Percentiles rank a stretch among this genome's conserved stretches.
Conservation (phyloP, 2,329 filamentous ascomycete genomes). For the Diaporthe vexans region DNA sequence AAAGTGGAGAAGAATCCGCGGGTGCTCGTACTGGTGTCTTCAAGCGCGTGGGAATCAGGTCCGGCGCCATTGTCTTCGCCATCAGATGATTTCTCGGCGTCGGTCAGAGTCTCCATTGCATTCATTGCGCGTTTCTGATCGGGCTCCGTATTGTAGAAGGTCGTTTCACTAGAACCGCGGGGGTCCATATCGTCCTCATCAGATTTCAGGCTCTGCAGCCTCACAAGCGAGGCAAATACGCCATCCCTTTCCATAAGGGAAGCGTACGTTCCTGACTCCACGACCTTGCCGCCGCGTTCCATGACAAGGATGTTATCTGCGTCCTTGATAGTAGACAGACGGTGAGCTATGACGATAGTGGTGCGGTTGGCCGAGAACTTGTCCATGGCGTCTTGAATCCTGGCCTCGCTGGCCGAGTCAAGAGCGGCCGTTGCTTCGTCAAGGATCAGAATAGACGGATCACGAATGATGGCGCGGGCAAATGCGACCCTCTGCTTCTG, state of each 20-base stretch:
- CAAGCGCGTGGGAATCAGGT: background rate
- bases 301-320: conserved; percentile 78
- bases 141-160: background rate
- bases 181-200: background rate
- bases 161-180: background rate
- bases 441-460: conserved; percentile 70
- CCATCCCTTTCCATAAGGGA: conserved; percentile 61
- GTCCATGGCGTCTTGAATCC: conserved; percentile 65
- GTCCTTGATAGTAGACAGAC: conserved; percentile 70
- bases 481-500: conserved; percentile 73
- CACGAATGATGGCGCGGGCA: conserved; percentile 68
- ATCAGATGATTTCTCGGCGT: background rate
- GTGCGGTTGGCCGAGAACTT: conserved; percentile 58
- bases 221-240: conserved; percentile 31
- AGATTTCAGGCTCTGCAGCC: conserved; percentile 28
- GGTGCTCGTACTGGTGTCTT: background rate
- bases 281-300: conserved; percentile 65
- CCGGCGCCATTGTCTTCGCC: background rate
- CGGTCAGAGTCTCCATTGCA: background rate
- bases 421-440: conserved; percentile 74
- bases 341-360: conserved; percentile 76
- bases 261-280: conserved; percentile 74
- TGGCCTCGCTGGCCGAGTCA: conserved; percentile 69
- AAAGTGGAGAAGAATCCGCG: conserved; percentile 20
- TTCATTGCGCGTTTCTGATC: background rate